Evolutionary conservation across 2,329 filamentous ascomycete species (phyloP), one percentile per base, ranked within the genome.

Genomic region (Claviceps quebecensis): DNA sequence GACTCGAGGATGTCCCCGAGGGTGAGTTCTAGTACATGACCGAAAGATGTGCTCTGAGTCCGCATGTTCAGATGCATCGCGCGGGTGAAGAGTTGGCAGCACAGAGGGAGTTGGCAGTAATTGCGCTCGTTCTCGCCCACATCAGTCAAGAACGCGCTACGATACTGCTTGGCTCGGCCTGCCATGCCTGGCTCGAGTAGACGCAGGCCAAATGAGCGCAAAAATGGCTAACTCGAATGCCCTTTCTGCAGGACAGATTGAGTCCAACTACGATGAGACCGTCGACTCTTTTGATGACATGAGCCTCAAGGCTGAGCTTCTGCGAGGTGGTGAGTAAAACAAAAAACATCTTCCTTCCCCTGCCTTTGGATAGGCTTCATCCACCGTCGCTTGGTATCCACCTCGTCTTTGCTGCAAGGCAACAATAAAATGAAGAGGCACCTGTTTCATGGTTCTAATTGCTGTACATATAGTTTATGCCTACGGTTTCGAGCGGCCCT

Each of bases 251-350:
- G 91, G 85, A 75, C 89, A 95, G 78, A 98, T 98, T 81, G 94
- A 98, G 82, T 95, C 90, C 70, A 98, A 98, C 87, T 98, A 97
- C 78, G 93, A 98, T 81, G 90, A 97, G 82, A 90, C 91, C 67
- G 91, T 93, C 74, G 94, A 98, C 76, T 95, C 89, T 56, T 98
- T 98, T 76, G 93, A 98, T 75, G 81, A 90, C 65, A 98, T 98
- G 93, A 84, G 83, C 76, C 82, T 98, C 67, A 95, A 94, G 83
- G 69, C 88, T 59, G 93, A 98, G 80, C 86, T 98, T 68, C 88
- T 98, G 69, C 89, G 93, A 76, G 93, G 93, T 77, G 93, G 73
- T 77, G 63, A 68, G 68, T 70, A 53, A 49, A 50, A 51, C n/a
- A 68, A 69, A 53, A 48, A 48, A 19, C 19, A 50, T 44, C 45